These are phyloP conservation scores for Westerdykella aurantiaca DNA, from an alignment of 2,329 filamentous ascomycete species.

Conservation along the genomic window DNA sequence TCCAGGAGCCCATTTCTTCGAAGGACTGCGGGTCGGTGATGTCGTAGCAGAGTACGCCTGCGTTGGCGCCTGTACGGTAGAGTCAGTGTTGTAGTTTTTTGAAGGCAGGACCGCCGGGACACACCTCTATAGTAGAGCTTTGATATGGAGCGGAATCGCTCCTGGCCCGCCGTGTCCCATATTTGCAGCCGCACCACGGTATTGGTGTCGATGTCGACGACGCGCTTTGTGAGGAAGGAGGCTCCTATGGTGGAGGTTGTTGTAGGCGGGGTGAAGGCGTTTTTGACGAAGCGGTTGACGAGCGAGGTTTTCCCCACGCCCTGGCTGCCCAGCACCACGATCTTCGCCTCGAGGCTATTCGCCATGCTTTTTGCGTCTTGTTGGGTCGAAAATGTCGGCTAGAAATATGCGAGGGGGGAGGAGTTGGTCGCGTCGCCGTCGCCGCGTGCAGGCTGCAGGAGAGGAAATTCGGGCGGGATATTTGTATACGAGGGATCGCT, in stretches of 20 bases:
- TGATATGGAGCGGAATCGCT: constrained; percentile 90
- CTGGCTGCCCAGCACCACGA: constrained; percentile 73
- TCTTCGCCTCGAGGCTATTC: constrained; percentile 68
- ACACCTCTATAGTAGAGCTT: constrained; percentile 80
- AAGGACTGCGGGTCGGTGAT: constrained; percentile 84
- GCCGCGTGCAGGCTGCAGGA: too few relatives aligned
- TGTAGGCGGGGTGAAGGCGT: constrained; percentile 57
- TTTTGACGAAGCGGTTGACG: constrained; percentile 70
- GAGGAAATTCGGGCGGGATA: too few relatives aligned
- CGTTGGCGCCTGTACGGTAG: constrained; percentile 63
- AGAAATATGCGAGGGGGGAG: too few relatives aligned
- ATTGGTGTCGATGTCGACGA: constrained; percentile 72
- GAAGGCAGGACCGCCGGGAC: neutral
- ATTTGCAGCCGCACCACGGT: constrained; percentile 88
- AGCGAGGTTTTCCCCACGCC: constrained; percentile 75
- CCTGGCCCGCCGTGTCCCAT: constrained; percentile 94
- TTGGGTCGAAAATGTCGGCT: neutral
- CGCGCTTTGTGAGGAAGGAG: constrained; percentile 59
- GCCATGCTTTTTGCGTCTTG: constrained; percentile 14
- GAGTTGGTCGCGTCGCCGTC: too few relatives aligned
- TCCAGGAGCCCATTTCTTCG: constrained; percentile 86
- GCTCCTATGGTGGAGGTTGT: constrained; percentile 47
- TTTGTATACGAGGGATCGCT: too few relatives aligned
- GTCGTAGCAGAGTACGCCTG: constrained; percentile 89
- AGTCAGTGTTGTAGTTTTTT: constrained; percentile 2